Base-by-base conservation (phyloP, 2,329 filamentous ascomycete species). In the Sclerotinia trifoliorum region DNA sequence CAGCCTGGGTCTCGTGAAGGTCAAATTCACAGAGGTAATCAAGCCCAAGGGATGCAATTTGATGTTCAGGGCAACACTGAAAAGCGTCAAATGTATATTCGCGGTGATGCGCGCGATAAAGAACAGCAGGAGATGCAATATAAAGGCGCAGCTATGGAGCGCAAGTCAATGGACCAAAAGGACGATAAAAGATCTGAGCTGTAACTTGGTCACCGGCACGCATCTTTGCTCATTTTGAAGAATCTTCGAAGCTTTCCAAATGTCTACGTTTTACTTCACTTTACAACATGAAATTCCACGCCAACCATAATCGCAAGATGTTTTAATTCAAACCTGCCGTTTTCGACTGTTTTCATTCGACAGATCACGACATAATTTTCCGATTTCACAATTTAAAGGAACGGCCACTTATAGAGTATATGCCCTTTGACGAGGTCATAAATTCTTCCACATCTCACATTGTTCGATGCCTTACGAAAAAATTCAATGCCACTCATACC, bases 41-140 rank as follows among this genome's bases (percentile, higher is more conserved):
- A 54, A 44, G 32, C 15, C 32, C 57, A 62, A 35, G 56, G 44
- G 35, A n/a, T 42, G n/a, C 65, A 62, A 11, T 55, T 48, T 8
- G 54, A 55, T 44, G 35, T 24, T 5, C 56, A 46, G 11, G 11
- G 55, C 49, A 42, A 46, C 26, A 46, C 44, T n/a, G 56, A 64
- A 55, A 35, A 35, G 21, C 26, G 46, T 48, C 57, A 63, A 46
- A 63, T 67, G 48, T 48, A 63, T 63, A 24, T 21, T 17, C 44
- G 57, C 26, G 55, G 46, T 17, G 26, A 54, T 10, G 57, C 35
- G 54, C 19, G 35, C 7, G 39, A 67, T 26, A 63, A 67, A 26
- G 57, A 44, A 13, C 44, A 63, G 26, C 56, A 63, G 46, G 57
- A 54, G 35, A 67, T 51, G 54, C 64, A 58, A 48, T 66, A 58